Percentiles rank a stretch among this genome's conserved stretches.
Evolutionary conservation across 1,139 yeast species (phyloP).

Genomic region (Spencermartinsiella ligniputridi): DNA sequence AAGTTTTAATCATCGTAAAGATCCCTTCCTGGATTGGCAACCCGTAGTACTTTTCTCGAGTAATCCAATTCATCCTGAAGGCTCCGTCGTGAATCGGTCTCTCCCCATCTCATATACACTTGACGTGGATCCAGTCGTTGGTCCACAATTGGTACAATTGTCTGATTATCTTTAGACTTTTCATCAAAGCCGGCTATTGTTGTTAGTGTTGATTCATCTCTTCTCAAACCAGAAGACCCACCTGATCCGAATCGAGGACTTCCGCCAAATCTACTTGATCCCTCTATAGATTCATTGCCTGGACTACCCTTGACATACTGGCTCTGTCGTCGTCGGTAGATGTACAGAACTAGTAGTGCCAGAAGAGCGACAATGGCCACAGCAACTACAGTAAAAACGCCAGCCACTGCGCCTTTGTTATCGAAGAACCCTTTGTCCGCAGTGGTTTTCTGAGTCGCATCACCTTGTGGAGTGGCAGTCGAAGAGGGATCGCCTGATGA

Average conservation of each 20-base stretch:
- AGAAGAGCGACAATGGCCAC: conserved; percentile 45
- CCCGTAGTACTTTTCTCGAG: conserved; percentile 62
- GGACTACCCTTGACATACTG: conserved; percentile 11
- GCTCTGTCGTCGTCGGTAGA: conserved; percentile 23
- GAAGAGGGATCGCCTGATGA: conserved; percentile 13
- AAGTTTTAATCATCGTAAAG: not conserved
- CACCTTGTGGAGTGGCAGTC: conserved; percentile 8
- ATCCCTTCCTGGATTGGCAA: conserved; percentile 53
- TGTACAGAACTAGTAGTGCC: conserved; percentile 27
- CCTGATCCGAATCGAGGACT: conserved; percentile 8
- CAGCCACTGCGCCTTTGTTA: conserved; percentile 64
- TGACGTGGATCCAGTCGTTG: conserved; percentile 65
- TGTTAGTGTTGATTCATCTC: conserved; percentile 25
- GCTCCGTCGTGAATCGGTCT: conserved; percentile 55
- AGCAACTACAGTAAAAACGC: conserved; percentile 68
- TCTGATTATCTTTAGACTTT: conserved; percentile 14
- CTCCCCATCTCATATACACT: conserved; percentile 50
- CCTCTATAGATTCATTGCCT: conserved; percentile 11
- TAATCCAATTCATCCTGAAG: conserved; percentile 72
- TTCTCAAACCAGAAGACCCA: conserved; percentile 16
- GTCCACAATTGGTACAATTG: conserved; percentile 51
- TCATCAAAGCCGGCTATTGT: conserved; percentile 28
- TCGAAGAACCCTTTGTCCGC: conserved; percentile 41
- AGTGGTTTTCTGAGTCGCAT: not conserved
- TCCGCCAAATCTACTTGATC: conserved; percentile 5